These are phyloP conservation scores for Magnusiomyces sp. DNA, from an alignment of 1,139 yeast species.

Conservation along the genomic window DNA sequence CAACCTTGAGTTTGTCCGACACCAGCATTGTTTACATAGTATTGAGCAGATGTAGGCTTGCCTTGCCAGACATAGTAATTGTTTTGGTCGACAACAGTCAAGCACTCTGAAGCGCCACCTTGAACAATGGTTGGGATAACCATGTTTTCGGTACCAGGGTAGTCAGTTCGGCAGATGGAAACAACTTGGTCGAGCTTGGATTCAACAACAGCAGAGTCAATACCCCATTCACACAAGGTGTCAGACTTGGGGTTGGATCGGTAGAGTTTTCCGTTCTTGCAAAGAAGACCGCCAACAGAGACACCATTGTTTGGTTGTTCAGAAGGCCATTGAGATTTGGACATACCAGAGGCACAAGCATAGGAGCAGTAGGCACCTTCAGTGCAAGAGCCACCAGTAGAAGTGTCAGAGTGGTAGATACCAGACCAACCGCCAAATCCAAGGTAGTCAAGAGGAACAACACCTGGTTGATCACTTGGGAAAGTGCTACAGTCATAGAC, in stretches of 20 bases:
- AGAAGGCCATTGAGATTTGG: constrained; percentile 94
- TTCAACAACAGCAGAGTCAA: constrained; percentile 55
- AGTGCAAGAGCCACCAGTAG: constrained; percentile 58
- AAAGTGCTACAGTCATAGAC: constrained; percentile 61
- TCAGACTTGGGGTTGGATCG: constrained; percentile 56
- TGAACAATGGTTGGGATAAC: constrained; percentile 77
- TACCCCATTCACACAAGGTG: constrained; percentile 81
- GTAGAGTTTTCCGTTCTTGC: constrained; percentile 72
- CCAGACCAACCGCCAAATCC: constrained; percentile 92
- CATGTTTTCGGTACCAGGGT: constrained; percentile 99
- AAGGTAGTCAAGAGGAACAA: constrained; percentile 71
- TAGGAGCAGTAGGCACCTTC: constrained; percentile 94
- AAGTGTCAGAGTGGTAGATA: constrained; percentile 47
- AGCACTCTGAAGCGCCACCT: constrained; percentile 57
- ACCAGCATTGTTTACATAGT: constrained; percentile 96
- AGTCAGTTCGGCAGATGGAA: constrained; percentile 93
- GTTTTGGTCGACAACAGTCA: constrained; percentile 72
- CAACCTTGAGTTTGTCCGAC: constrained; percentile 84
- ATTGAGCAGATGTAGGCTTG: constrained; percentile 82
- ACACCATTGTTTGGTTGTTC: constrained; percentile 79
- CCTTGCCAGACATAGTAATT: constrained; percentile 79
- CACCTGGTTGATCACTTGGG: constrained; percentile 84
- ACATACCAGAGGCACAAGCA: constrained; percentile 94
- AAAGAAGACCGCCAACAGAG: constrained; percentile 81
- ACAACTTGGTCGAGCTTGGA: constrained; percentile 57